Evolutionary conservation across 2,329 filamentous ascomycete genomes (phyloP).

Genomic region (Colletotrichum orbiculare): DNA sequence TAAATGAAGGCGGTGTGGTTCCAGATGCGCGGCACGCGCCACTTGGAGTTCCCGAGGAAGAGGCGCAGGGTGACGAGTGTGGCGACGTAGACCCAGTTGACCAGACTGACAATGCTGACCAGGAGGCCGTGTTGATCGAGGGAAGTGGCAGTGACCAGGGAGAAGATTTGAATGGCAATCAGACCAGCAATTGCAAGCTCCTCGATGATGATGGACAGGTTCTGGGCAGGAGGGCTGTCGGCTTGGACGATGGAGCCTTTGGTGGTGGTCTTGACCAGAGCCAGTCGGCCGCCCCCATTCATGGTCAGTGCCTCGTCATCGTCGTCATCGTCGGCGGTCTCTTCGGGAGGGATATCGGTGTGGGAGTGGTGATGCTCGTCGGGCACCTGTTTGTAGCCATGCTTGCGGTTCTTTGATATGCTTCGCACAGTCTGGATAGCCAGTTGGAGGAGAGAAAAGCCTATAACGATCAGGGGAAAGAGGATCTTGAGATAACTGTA

Average conservation of each 20-base stretch:
- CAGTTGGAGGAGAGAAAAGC: slow-evolving; percentile 76
- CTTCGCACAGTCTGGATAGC: slow-evolving; percentile 66
- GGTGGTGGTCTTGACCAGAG: slow-evolving; percentile 70
- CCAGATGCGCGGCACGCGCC: slow-evolving; percentile 81
- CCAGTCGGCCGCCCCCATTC: slow-evolving; percentile 63
- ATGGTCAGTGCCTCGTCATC: slow-evolving; percentile 68
- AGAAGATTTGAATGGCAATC: slow-evolving; percentile 74
- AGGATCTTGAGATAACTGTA: slow-evolving; percentile 82
- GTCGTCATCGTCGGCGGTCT: slow-evolving; percentile 64
- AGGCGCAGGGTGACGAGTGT: slow-evolving; percentile 79
- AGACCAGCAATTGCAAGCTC: slow-evolving; percentile 78
- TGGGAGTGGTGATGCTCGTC: slow-evolving; percentile 56
- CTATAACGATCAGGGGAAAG: slow-evolving; percentile 79
- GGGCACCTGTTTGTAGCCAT: slow-evolving; percentile 68
- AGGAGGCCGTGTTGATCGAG: slow-evolving; percentile 68
- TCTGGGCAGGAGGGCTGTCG: slow-evolving; percentile 80
- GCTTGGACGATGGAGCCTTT: slow-evolving; percentile 73
- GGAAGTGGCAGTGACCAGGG: slow-evolving; percentile 66
- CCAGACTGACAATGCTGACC: slow-evolving; percentile 73
- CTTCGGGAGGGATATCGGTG: slow-evolving; percentile 63
- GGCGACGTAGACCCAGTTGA: slow-evolving; percentile 85
- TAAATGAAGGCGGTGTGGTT: slow-evolving; percentile 93
- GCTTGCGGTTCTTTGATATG: slow-evolving; percentile 59
- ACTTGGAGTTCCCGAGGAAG: slow-evolving; percentile 72
- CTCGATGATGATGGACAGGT: slow-evolving; percentile 78